phyloP scores from a whole-genome alignment of 2,329 filamentous ascomycete genomes.

The Colletotrichum tofieldiae region DNA sequence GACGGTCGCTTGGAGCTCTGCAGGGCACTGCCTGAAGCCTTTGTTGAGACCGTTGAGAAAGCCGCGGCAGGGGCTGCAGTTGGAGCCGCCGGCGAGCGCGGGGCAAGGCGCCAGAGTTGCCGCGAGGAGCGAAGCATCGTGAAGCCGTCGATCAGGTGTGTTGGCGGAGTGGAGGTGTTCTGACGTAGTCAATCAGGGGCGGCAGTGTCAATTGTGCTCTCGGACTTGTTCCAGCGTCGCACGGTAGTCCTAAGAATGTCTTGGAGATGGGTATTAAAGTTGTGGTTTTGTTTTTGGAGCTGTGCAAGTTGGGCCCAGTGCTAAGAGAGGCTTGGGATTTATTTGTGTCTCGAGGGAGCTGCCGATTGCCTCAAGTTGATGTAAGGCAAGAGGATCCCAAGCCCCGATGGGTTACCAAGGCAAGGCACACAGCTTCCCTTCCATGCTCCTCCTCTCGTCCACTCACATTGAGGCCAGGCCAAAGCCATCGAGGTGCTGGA shows the following conservation, averaged over 20 bases:
- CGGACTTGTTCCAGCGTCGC: background rate
- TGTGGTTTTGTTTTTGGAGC: background rate
- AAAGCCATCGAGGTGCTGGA: conserved; percentile 15
- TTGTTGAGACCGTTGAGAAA: conserved; percentile 25
- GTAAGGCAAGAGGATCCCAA: conserved; percentile 24
- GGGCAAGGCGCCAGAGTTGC: conserved; percentile 46
- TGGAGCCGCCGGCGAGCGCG: conserved; percentile 33
- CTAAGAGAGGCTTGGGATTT: conserved; percentile 2
- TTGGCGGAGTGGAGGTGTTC: background rate
- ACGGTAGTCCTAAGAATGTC: background rate
- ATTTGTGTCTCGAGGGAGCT: background rate
- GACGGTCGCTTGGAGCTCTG: conserved; percentile 40
- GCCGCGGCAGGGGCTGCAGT: background rate
- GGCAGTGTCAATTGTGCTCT: background rate
- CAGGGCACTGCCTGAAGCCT: conserved; percentile 7
- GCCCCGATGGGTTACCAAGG: background rate
- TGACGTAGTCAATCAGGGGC: background rate
- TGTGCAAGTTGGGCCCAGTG: background rate
- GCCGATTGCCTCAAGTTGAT: conserved; percentile 34
- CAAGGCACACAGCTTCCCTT: background rate
- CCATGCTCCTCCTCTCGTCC: background rate
- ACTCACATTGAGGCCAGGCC: conserved; percentile 4
- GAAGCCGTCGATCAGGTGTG: background rate
- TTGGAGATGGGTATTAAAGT: background rate
- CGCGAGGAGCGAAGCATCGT: conserved; percentile 52